Conservation (phyloP, 129 eudicot species). For the Centrapalus pauciflorus region DNA sequence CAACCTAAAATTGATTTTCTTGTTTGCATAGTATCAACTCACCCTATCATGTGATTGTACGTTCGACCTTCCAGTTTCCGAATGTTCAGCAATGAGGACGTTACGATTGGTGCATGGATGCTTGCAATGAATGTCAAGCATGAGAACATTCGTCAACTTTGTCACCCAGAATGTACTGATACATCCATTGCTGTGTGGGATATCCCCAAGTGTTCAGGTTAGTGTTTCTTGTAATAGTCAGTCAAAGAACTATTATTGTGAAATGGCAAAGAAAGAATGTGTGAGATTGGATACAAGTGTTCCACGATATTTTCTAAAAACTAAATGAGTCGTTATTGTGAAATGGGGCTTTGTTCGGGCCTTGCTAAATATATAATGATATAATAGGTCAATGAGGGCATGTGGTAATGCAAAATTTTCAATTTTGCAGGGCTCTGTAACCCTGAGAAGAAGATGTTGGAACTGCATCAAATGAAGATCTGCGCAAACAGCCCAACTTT, state of each 20-base stretch:
- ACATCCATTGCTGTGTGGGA: slow-evolving; percentile 95
- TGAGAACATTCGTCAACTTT: slow-evolving; percentile 61
- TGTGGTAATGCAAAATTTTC: neutral
- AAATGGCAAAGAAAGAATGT: neutral
- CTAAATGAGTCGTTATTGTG: too few relatives aligned
- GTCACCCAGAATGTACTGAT: slow-evolving; percentile 68
- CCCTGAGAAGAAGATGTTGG: slow-evolving; percentile 86
- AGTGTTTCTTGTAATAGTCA: slow-evolving; percentile 2
- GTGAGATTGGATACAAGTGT: neutral
- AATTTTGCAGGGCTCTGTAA: slow-evolving; percentile 70
- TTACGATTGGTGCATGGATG: slow-evolving; percentile 97
- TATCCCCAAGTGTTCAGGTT: slow-evolving; percentile 94
- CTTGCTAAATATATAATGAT: neutral
- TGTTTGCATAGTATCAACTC: too few relatives aligned
- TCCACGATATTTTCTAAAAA: too few relatives aligned
- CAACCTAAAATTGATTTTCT: too few relatives aligned
- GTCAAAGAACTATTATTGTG: neutral
- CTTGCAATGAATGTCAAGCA: slow-evolving; percentile 97
- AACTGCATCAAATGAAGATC: slow-evolving; percentile 65
- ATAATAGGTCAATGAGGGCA: neutral
- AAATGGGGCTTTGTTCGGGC: too few relatives aligned
- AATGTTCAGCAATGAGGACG: slow-evolving; percentile 96
- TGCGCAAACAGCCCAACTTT: slow-evolving; percentile 74
- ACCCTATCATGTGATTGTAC: neutral
- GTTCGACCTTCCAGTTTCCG: slow-evolving; percentile 60